Conservation (phyloP, 495 filamentous ascomycete genomes). For the Hypoxylon rickii region DNA sequence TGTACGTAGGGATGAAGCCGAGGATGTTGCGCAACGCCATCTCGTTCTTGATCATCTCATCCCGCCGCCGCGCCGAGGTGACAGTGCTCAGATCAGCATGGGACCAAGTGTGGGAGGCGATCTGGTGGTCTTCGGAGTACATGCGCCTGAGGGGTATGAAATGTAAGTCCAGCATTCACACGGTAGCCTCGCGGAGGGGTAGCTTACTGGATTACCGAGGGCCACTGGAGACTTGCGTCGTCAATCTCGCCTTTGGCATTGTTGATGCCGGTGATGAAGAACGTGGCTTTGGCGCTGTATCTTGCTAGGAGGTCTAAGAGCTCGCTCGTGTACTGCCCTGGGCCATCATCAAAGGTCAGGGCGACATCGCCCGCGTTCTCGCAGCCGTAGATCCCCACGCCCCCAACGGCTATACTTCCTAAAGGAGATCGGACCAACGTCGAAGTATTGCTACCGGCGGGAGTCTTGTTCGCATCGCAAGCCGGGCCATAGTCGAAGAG, state of each 20-base stretch:
- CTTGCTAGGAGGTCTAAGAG: constrained; percentile 68
- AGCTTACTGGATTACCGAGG: constrained; percentile 34
- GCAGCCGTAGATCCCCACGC: constrained; percentile 62
- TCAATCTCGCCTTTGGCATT: constrained; percentile 63
- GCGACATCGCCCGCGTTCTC: constrained; percentile 60
- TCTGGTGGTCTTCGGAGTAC: constrained; percentile 66
- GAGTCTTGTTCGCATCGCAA: constrained; percentile 61
- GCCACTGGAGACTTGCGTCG: constrained; percentile 33
- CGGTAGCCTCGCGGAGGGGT: not conserved
- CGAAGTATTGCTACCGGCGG: constrained; percentile 58
- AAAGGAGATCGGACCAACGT: constrained; percentile 52
- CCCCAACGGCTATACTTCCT: constrained; percentile 56
- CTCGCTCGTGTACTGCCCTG: constrained; percentile 63
- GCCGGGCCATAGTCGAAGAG: constrained; percentile 58
- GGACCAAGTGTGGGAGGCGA: constrained; percentile 77
- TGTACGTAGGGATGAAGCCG: constrained; percentile 73
- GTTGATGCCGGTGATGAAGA: constrained; percentile 72
- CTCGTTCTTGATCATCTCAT: constrained; percentile 70
- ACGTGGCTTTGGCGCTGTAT: constrained; percentile 68
- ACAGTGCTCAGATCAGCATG: constrained; percentile 66
- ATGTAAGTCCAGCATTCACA: not conserved
- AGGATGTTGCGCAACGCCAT: constrained; percentile 71
- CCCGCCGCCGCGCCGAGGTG: constrained; percentile 48
- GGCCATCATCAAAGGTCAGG: constrained; percentile 73
- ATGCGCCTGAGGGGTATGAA: constrained; percentile 55